Conservation (phyloP, 768 basidiomycete species). For the Lentinula aciculospora region DNA sequence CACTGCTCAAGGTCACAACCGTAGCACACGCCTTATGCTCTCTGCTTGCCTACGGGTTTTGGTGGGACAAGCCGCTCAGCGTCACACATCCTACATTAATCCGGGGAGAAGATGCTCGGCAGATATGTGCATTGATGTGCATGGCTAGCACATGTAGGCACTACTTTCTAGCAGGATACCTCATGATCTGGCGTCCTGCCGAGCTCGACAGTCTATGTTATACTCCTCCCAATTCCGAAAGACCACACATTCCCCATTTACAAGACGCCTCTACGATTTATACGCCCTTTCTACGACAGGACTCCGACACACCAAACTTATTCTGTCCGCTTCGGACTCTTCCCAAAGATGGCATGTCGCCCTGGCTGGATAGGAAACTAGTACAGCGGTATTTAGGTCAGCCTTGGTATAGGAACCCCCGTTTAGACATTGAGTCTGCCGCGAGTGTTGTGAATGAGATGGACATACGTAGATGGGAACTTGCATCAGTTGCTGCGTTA, state of each 20-base stretch:
- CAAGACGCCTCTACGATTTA: not conserved
- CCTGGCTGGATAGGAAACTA: not conserved
- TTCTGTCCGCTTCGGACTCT: too few species aligned
- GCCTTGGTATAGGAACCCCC: not conserved
- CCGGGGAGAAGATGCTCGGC: not conserved
- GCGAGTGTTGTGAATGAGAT: not conserved
- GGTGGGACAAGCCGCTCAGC: conserved; percentile 19
- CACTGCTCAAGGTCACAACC: conserved; percentile 16
- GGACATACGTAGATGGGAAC: not conserved
- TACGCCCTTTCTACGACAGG: too few species aligned
- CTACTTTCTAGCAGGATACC: not conserved
- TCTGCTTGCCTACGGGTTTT: conserved; percentile 13
- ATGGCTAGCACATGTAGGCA: not conserved
- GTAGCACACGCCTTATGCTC: conserved; percentile 13
- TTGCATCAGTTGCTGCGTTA: not conserved
- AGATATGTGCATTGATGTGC: not conserved
- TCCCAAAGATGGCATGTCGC: not conserved
- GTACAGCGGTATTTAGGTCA: not conserved
- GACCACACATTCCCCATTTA: not conserved
- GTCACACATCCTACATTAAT: conserved; percentile 9
- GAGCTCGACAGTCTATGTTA: not conserved
- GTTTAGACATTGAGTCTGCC: not conserved
- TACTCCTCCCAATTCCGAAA: not conserved
- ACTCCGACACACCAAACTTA: too few species aligned
- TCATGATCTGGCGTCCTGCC: not conserved